Conservation (phyloP, 768 basidiomycete genomes). For the Scleroderma citrinum region DNA sequence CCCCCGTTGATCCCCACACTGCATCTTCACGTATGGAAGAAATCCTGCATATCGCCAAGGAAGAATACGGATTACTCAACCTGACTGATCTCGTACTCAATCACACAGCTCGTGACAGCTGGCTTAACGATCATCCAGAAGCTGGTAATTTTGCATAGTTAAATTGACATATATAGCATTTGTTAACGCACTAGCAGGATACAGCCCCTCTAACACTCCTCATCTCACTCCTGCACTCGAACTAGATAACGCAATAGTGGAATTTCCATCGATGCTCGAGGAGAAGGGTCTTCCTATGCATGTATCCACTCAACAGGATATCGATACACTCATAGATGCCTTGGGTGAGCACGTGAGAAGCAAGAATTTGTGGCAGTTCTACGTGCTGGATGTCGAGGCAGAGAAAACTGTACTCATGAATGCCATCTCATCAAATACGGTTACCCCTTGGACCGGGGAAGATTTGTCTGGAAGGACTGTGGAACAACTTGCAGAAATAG, state of each 20-base stretch:
- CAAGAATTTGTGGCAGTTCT: conserved; percentile 89
- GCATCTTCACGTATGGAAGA: conserved; percentile 55
- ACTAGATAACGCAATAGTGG: conserved; percentile 79
- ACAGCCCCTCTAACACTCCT: conserved; percentile 84
- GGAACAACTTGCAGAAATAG: conserved; percentile 59
- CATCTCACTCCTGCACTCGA: conserved; percentile 91
- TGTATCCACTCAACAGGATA: conserved; percentile 60
- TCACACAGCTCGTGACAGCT: conserved; percentile 94
- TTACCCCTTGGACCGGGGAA: conserved; percentile 56
- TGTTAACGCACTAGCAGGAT: conserved; percentile 47
- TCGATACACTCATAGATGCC: conserved; percentile 58
- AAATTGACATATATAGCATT: neutral
- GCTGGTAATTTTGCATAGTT: conserved; percentile 52
- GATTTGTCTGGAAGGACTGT: conserved; percentile 52
- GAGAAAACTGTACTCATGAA: conserved; percentile 52
- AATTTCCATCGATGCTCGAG: conserved; percentile 65
- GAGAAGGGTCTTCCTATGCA: conserved; percentile 65
- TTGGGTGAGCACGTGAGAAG: conserved; percentile 56
- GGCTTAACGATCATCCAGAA: conserved; percentile 93
- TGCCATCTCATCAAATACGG: conserved; percentile 27
- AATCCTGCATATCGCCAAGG: conserved; percentile 63
- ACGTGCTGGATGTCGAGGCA: conserved; percentile 69
- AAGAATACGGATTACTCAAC: conserved; percentile 84
- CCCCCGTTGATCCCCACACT: conserved; percentile 37
- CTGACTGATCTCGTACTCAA: conserved; percentile 96